phyloP scores from a whole-genome alignment of 169 alveolate genomes.

The Eimeria zaria region DNA sequence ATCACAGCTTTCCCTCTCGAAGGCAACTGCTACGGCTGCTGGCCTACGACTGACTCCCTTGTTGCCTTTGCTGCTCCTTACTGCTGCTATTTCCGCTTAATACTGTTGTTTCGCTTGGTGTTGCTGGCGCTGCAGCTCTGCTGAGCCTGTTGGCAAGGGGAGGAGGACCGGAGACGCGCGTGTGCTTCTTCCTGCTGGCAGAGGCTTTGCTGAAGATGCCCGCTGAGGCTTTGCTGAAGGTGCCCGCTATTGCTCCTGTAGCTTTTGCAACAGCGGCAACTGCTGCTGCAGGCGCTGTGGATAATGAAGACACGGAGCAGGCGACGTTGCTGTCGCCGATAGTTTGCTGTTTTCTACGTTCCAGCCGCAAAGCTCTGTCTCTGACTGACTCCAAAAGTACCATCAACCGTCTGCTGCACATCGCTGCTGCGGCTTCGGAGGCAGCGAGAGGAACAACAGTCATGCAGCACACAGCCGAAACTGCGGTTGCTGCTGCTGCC shows the following conservation, averaged over 20 bases:
- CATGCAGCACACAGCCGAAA: background rate
- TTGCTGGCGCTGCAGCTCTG: slow-evolving; percentile 14
- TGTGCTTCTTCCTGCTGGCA: slow-evolving; percentile 52
- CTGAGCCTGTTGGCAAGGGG: slow-evolving; percentile 35
- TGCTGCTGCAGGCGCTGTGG: slow-evolving; percentile 9
- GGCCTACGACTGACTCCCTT: background rate
- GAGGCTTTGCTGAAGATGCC: slow-evolving; percentile 63
- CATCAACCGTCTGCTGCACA: slow-evolving; percentile 16
- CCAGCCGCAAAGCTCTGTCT: slow-evolving; percentile 34
- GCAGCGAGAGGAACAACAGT: slow-evolving; percentile 6
- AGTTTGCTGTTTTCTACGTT: slow-evolving; percentile 12
- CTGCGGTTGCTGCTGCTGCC: slow-evolving; percentile 7
- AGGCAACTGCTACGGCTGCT: slow-evolving; percentile 7
- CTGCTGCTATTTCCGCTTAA: background rate
- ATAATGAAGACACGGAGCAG: slow-evolving; percentile 18
- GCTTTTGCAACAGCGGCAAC: background rate
- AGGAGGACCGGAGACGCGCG: slow-evolving; percentile 43
- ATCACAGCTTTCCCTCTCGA: background rate
- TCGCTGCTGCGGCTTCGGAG: slow-evolving; percentile 14
- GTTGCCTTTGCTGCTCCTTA: background rate
- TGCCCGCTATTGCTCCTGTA: background rate
- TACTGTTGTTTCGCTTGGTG: slow-evolving; percentile 7
- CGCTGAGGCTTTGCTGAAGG: background rate
- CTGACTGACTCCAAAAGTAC: slow-evolving; percentile 34
- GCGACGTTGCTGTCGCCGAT: slow-evolving; percentile 14